Evolutionary conservation across 2,329 filamentous ascomycete species (phyloP).

Genomic region (Xylaria sp.): DNA sequence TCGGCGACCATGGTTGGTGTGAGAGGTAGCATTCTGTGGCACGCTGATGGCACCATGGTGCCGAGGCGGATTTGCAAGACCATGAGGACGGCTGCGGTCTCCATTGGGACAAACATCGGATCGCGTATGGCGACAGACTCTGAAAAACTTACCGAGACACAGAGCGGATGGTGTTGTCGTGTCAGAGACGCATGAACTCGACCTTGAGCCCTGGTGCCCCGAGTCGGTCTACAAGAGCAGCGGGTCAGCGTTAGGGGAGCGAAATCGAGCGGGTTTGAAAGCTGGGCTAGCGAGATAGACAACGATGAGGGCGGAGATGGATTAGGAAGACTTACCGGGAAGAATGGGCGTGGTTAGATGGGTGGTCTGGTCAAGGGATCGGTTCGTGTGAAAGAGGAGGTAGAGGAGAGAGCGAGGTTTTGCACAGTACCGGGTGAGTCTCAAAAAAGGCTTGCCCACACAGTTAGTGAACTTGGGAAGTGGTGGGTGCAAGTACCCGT

Average conservation of each 20-base stretch:
- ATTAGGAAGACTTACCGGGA: conserved; percentile 41
- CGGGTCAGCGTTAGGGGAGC: conserved; percentile 35
- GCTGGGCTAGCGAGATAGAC: conserved; percentile 21
- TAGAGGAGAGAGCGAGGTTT: conserved; percentile 50
- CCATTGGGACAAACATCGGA: conserved; percentile 44
- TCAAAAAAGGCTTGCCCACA: conserved; percentile 47
- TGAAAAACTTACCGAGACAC: conserved; percentile 52
- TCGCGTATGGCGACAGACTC: conserved; percentile 51
- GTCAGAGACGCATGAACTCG: conserved; percentile 49
- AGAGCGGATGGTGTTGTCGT: conserved; percentile 49
- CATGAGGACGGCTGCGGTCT: conserved; percentile 36
- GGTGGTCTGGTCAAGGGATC: conserved; percentile 39
- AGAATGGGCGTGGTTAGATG: conserved; percentile 43
- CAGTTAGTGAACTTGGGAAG: conserved; percentile 38
- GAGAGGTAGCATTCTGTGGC: conserved; percentile 35
- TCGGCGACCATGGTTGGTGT: conserved; percentile 31
- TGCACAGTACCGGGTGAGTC: conserved; percentile 45
- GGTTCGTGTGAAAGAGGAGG: conserved; percentile 48
- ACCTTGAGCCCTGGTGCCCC: conserved; percentile 43
- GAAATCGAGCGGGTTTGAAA: conserved; percentile 23
- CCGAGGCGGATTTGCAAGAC: conserved; percentile 35
- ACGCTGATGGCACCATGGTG: conserved; percentile 28
- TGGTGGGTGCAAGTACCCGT: conserved; percentile 41
- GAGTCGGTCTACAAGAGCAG: conserved; percentile 43
- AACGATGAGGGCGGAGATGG: conserved; percentile 37